Conservation (phyloP, 768 basidiomycete species). For the Boletus patriciae region DNA sequence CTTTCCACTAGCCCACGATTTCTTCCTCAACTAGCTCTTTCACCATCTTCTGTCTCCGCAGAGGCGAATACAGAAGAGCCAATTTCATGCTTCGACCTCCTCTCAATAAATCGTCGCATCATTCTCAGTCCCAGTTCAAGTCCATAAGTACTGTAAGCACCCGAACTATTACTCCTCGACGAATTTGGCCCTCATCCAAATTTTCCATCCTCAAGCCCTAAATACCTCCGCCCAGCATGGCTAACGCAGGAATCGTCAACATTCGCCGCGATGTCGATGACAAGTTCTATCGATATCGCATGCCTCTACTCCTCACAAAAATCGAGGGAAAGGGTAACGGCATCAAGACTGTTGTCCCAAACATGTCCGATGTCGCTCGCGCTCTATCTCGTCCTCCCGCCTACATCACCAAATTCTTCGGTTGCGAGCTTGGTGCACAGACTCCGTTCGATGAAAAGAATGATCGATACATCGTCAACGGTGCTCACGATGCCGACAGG, state of each 20-base stretch:
- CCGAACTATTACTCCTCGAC: not conserved
- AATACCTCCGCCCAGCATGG: conserved; percentile 72
- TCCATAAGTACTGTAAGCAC: conserved; percentile 53
- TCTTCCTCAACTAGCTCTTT: conserved; percentile 21
- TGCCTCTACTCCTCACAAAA: conserved; percentile 93
- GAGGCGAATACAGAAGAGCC: conserved; percentile 35
- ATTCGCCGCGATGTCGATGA: conserved; percentile 96
- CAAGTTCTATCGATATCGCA: conserved; percentile 96
- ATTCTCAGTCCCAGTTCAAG: conserved; percentile 53
- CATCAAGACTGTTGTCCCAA: conserved; percentile 98
- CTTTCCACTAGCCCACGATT: conserved; percentile 28
- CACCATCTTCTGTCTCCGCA: conserved; percentile 34
- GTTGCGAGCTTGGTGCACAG: conserved; percentile 97
- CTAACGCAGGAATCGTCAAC: conserved; percentile 78
- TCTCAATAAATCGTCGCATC: conserved; percentile 68
- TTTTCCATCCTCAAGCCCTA: conserved; percentile 47
- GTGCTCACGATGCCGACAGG: conserved; percentile 87
- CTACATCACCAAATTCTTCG: conserved; percentile 99
- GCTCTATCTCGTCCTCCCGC: conserved; percentile 93
- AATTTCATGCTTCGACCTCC: conserved; percentile 90
- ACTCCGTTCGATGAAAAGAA: conserved; percentile 95
- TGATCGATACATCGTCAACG: conserved; percentile 98
- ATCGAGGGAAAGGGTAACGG: conserved; percentile 99
- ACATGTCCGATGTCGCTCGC: conserved; percentile 97
- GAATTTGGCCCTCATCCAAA: not conserved